Evolutionary conservation across 352 stramenopile species (phyloP).

Genomic region (Phytopythium aichiense): DNA sequence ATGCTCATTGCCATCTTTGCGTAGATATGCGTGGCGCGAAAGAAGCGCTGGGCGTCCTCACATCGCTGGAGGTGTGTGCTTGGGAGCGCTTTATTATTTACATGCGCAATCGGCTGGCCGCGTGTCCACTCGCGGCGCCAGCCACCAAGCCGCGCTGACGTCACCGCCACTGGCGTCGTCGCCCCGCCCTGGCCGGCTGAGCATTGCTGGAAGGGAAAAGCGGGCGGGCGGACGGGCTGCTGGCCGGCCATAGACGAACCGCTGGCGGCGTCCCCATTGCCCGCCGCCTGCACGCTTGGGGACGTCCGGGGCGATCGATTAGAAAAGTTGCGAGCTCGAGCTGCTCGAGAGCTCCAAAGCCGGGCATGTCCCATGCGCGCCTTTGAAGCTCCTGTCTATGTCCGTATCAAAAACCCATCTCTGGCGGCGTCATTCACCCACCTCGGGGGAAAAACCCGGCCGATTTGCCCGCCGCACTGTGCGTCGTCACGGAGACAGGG

Average conservation of each 20-base stretch:
- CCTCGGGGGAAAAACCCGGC: not conserved
- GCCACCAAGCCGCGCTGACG: not conserved
- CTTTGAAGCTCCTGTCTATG: not conserved
- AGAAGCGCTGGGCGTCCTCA: not conserved
- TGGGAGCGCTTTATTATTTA: too few relatives aligned
- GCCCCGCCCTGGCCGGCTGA: not conserved
- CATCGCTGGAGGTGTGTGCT: too few relatives aligned
- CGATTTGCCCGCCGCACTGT: conserved; percentile 1
- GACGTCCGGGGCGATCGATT: conserved; percentile 3
- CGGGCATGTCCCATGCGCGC: conserved; percentile 2
- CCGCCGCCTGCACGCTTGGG: conserved; percentile 1
- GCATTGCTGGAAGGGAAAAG: not conserved
- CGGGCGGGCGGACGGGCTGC: not conserved
- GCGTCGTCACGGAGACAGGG: not conserved
- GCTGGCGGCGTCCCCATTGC: not conserved
- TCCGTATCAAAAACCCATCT: conserved; percentile 1
- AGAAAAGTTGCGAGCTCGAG: not conserved
- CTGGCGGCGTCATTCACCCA: not conserved
- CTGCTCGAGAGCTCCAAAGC: not conserved
- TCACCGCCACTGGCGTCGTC: not conserved
- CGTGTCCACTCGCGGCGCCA: too few relatives aligned
- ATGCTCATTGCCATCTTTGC: not conserved
- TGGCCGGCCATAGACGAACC: not conserved
- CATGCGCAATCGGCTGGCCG: too few relatives aligned
- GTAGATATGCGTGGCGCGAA: conserved; percentile 1